phyloP scores from a whole-genome alignment of 345 rosid genomes.

The Heritiera fomes region DNA sequence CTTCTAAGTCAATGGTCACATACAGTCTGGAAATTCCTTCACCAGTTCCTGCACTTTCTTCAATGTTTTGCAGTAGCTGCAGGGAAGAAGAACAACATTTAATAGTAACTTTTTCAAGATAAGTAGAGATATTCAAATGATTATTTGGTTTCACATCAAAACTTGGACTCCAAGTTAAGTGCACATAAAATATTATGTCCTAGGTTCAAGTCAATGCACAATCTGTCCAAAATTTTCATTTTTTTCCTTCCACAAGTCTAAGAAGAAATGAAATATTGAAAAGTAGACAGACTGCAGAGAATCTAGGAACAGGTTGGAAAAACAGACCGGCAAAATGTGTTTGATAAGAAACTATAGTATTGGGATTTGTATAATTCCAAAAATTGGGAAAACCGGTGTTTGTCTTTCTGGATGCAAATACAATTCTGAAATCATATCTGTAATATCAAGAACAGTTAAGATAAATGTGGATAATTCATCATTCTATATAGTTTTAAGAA shows the following conservation, averaged over 20 bases:
- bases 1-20: constrained; percentile 41
- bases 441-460: background rate
- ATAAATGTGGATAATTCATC: background rate
- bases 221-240: background rate
- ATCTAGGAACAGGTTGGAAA: background rate
- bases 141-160: background rate
- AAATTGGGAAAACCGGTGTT: background rate
- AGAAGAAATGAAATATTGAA: background rate
- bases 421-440: background rate
- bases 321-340: background rate
- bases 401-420: background rate
- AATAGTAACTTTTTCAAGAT: background rate
- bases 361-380: background rate
- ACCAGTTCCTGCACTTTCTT: constrained; percentile 25
- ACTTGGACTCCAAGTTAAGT: background rate
- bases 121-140: background rate
- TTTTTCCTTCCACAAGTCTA: background rate
- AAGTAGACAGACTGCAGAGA: background rate
- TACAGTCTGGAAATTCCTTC: constrained; percentile 37
- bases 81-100: background rate
- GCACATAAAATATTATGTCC: background rate
- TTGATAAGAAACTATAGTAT: background rate
- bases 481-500: background rate
- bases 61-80: constrained; percentile 32
- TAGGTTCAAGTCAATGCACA: background rate